Base-by-base conservation (phyloP, 345 rosid species). In the Brassica incana region DNA sequence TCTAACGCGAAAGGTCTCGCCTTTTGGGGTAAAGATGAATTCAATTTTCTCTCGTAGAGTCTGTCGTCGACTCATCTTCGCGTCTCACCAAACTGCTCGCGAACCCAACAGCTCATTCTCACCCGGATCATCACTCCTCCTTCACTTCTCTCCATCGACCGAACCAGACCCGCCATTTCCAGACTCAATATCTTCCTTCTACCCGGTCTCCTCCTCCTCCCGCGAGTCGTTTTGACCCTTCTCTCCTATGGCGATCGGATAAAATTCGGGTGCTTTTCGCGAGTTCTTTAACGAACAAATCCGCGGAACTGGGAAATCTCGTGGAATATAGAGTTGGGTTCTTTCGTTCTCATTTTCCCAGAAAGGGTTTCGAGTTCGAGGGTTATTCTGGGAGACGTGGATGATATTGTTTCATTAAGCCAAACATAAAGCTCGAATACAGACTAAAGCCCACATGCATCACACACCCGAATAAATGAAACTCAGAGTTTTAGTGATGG, bases 1-100 rank as follows among this genome's bases (percentile, higher is more conserved):
- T 15, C 16, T 35, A 1, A 29, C 2, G 66, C 45, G 8, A 52
- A 71, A 71, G 81, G 25, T 78, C 67, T 72, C 61, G 1, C 35
- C 73, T 72, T 72, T 72, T 15, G 70, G 38, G 27, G 70, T 3
- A 69, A 43, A 77, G 12, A 79, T 85, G 94, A 88, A 87, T 33
- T 71, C 89, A 52, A 73, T 87, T 36, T 36, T 87, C 69, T 33
- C 71, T 15, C 83, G 82, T 61, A 85, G 80, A 71, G 72, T 75
- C 27, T 20, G 80, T 79, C 43, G 82, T 82, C 67, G 71, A 74
- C 48, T 68, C 75, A 50, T 77, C 87, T 23, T 79, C 88, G 64
- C 86, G 81, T 74, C 69, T 83, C 80, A 35, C 77, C 56, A 86
- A 78, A 71, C 74, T 64, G 32, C 78, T 65, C 58, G 5, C 73